Percentiles rank a stretch among this genome's conserved stretches.
Conservation (phyloP, 768 basidiomycete species). For the Auriscalpium vulgare region DNA sequence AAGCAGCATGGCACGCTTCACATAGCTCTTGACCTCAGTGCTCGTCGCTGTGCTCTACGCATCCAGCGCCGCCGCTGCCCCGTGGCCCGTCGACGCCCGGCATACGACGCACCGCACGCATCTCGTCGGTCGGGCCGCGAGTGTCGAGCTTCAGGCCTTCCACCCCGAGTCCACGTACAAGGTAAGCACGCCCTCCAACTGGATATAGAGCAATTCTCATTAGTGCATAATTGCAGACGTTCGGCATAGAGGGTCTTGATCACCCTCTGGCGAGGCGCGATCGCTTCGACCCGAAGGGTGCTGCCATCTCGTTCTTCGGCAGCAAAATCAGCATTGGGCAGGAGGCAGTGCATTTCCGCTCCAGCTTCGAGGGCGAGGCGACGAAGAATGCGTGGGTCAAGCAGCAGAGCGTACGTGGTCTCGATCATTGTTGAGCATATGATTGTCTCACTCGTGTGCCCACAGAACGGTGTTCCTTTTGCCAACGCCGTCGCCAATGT, state of each 20-base stretch:
- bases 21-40: slow-evolving; percentile 14
- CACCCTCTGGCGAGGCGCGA: slow-evolving; percentile 19
- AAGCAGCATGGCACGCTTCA: slow-evolving; percentile 17
- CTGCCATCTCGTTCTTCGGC: slow-evolving; percentile 17
- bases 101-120: slow-evolving; percentile 18
- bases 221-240: slow-evolving; percentile 10
- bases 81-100: slow-evolving; percentile 13
- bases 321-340: slow-evolving; percentile 15
- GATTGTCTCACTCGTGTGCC: background rate
- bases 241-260: slow-evolving; percentile 16
- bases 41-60: slow-evolving; percentile 17
- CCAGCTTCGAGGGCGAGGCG: slow-evolving; percentile 12
- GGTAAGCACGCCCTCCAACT: slow-evolving; percentile 4
- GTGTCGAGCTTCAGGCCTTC: slow-evolving; percentile 15
- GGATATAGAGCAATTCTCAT: background rate
- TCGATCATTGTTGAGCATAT: background rate
- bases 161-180: slow-evolving; percentile 22
- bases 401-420: slow-evolving; percentile 16
- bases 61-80: slow-evolving; percentile 15
- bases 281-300: slow-evolving; percentile 13
- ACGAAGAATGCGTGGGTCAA: slow-evolving; percentile 15
- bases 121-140: slow-evolving; percentile 7
- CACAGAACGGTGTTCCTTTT: slow-evolving; percentile 26
- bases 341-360: slow-evolving; percentile 11
- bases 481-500: slow-evolving; percentile 38